Evolutionary conservation across 805 yeast genomes (phyloP).

Genomic region (Yamadazyma endophytica): DNA sequence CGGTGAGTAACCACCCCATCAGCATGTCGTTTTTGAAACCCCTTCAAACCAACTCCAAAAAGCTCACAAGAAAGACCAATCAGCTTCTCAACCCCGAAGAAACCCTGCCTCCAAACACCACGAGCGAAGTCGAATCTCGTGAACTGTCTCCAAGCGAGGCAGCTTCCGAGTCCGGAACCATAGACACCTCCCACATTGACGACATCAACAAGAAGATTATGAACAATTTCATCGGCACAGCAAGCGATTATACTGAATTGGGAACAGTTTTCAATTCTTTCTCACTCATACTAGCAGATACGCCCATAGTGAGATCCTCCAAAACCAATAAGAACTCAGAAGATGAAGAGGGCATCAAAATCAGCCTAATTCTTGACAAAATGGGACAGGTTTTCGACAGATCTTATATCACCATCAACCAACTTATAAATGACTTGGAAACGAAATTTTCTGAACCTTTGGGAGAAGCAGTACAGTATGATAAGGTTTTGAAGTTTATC

Average conservation of each 20-base stretch:
- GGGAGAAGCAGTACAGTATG: conserved; percentile 67
- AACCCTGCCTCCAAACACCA: not conserved
- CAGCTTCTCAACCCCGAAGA: conserved; percentile 11
- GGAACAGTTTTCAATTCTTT: conserved; percentile 56
- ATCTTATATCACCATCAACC: conserved; percentile 48
- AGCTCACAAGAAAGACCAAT: conserved; percentile 20
- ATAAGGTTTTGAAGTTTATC: conserved; percentile 53
- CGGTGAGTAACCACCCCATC: conserved; percentile 20
- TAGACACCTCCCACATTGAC: conserved; percentile 45
- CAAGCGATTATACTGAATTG: conserved; percentile 67
- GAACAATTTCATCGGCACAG: conserved; percentile 53
- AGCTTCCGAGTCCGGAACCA: conserved; percentile 8
- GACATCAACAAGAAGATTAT: conserved; percentile 53
- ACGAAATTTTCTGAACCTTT: conserved; percentile 64
- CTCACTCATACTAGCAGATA: conserved; percentile 44
- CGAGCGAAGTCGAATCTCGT: not conserved
- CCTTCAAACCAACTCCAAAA: conserved; percentile 19
- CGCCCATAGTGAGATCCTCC: conserved; percentile 19
- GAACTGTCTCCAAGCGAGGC: conserved; percentile 2
- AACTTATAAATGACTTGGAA: conserved; percentile 49
- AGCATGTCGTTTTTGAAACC: conserved; percentile 29
- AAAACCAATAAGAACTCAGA: conserved; percentile 20
- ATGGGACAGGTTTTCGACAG: conserved; percentile 85
- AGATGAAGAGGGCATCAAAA: conserved; percentile 23
- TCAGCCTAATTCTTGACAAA: conserved; percentile 53